These are phyloP conservation scores for Rhododendron ovatum DNA, from an alignment of 148 eudicot species.

Conservation along the genomic window DNA sequence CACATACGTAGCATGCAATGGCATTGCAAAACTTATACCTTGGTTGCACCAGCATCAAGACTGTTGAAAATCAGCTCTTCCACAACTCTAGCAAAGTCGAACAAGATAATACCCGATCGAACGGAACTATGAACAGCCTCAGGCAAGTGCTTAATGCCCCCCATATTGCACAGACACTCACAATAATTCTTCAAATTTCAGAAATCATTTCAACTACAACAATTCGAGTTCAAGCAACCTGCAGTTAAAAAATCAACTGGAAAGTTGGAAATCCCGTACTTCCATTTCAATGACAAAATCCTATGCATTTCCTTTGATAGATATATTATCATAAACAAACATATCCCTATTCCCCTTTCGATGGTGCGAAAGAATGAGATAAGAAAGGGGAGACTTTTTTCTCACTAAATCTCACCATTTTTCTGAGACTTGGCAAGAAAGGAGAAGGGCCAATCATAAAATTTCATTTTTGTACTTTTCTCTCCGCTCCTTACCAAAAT, in stretches of 20 bases:
- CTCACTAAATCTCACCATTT: no score
- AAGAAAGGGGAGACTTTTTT: no score
- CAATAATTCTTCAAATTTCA: not conserved
- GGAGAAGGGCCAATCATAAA: no score
- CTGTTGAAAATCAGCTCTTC: conserved; percentile 95
- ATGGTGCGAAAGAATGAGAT: no score
- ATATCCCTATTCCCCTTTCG: not conserved
- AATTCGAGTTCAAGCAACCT: not conserved
- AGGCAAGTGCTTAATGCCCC: conserved; percentile 66
- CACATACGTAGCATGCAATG: not conserved
- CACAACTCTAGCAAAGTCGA: conserved; percentile 65
- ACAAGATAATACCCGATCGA: conserved; percentile 75
- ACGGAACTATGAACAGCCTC: conserved; percentile 56
- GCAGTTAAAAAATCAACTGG: not conserved
- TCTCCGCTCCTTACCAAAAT: no score
- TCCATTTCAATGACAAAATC: not conserved
- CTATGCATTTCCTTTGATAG: not conserved
- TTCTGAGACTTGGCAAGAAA: no score
- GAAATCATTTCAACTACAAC: conserved; percentile 8
- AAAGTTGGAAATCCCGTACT: not conserved
- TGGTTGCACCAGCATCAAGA: conserved; percentile 87
- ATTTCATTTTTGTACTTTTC: no score
- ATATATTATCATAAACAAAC: not conserved
- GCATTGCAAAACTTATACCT: conserved; percentile 34
- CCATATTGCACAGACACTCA: conserved; percentile 31